These are phyloP conservation scores for Mytilinidion resinicola DNA, from an alignment of 495 filamentous ascomycete genomes.

Conservation along the genomic window DNA sequence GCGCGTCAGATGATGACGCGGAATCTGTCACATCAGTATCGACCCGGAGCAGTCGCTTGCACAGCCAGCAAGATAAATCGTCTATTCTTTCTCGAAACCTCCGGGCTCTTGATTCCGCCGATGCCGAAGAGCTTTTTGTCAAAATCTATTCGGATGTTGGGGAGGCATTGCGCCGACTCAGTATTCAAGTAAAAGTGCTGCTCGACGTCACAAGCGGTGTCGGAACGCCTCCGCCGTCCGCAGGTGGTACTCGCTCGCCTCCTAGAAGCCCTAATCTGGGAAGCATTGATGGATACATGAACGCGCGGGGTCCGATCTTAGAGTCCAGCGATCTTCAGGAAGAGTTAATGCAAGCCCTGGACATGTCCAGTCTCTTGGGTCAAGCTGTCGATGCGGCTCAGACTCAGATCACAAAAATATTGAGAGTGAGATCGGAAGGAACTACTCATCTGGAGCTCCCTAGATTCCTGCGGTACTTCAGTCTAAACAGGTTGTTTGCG, in stretches of 20 bases:
- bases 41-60: constrained; percentile 63
- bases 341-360: constrained; percentile 75
- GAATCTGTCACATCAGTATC: constrained; percentile 85
- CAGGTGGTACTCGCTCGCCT: constrained; percentile 22
- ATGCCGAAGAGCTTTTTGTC: constrained; percentile 78
- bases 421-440: constrained; percentile 87
- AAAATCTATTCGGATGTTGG: constrained; percentile 81
- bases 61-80: constrained; percentile 82
- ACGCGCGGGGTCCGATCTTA: neutral
- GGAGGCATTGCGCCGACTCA: constrained; percentile 75
- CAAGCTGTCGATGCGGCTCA: constrained; percentile 91
- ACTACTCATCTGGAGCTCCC: constrained; percentile 64
- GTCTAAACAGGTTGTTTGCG: constrained; percentile 85
- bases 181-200: constrained; percentile 90
- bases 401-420: constrained; percentile 81
- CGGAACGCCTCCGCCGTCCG: constrained; percentile 31
- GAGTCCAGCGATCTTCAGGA: constrained; percentile 49
- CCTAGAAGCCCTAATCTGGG: constrained; percentile 24
- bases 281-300: constrained; percentile 24
- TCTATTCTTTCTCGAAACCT: constrained; percentile 86
- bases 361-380: constrained; percentile 89
- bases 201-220: constrained; percentile 87
- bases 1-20: constrained; percentile 85
- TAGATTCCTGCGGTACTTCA: constrained; percentile 86
- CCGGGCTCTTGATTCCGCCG: constrained; percentile 71